Evolutionary conservation across 192 early-diverging fungal species (phyloP).

Genomic region (Coemansia sp.): DNA sequence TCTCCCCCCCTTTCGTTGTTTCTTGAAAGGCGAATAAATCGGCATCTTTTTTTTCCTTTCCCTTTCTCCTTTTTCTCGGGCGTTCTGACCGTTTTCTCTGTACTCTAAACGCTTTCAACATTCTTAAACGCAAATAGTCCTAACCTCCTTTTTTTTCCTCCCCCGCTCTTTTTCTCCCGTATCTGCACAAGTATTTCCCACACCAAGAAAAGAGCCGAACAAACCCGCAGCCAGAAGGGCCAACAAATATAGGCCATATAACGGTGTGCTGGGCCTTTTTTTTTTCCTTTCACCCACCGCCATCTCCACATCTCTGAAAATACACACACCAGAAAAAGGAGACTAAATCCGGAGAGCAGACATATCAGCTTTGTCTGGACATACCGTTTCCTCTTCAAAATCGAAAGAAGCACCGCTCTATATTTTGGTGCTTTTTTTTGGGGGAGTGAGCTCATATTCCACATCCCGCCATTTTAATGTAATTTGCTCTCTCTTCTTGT

Average conservation of each 20-base stretch:
- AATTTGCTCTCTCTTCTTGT: neutral
- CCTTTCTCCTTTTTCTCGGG: constrained; percentile 8
- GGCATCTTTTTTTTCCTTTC: constrained; percentile 3
- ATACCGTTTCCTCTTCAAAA: neutral
- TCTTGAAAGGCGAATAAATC: constrained; percentile 11
- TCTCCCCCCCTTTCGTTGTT: neutral
- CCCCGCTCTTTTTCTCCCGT: constrained; percentile 3
- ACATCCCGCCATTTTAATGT: neutral
- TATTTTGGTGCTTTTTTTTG: neutral
- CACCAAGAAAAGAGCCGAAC: neutral
- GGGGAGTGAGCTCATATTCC: neutral
- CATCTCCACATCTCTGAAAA: neutral
- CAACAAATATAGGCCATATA: neutral
- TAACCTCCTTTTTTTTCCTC: neutral
- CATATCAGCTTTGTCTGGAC: neutral
- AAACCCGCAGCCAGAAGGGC: neutral
- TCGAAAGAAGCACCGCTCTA: neutral
- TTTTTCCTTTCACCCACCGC: neutral
- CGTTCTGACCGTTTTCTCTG: constrained; percentile 6
- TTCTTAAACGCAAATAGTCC: neutral
- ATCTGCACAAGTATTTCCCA: constrained; percentile 5
- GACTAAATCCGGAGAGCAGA: neutral
- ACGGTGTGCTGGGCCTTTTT: neutral
- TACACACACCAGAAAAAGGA: neutral
- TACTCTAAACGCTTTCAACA: neutral